Conservation (phyloP, 305 asterid genomes). For the Caryopteris hybrid region DNA sequence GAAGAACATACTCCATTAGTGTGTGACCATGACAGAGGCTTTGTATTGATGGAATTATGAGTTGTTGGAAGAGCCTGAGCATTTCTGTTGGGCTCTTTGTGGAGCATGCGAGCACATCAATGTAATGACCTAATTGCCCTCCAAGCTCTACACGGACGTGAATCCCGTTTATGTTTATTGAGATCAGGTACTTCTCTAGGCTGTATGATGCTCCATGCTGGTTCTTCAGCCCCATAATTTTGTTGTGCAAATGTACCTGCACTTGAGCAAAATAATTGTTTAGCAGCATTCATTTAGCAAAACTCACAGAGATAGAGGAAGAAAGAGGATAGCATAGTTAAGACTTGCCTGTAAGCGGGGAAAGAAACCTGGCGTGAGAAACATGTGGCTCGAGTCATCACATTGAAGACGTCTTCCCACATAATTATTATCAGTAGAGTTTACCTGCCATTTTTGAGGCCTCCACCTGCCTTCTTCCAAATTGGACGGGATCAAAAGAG, state of each 20-base stretch:
- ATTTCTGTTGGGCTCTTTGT: conserved; percentile 69
- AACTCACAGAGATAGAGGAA: background rate
- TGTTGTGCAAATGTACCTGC: conserved; percentile 82
- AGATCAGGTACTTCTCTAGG: conserved; percentile 69
- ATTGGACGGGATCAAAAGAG: conserved; percentile 51
- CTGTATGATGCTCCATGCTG: conserved; percentile 79
- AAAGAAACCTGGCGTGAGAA: conserved; percentile 73
- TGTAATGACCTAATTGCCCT: conserved; percentile 55
- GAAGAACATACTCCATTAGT: conserved; percentile 59
- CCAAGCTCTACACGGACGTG: conserved; percentile 76
- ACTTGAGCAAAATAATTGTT: conserved; percentile 1
- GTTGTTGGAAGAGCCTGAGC: conserved; percentile 71
- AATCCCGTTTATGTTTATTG: conserved; percentile 63
- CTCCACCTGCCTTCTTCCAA: conserved; percentile 73
- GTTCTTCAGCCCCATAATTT: conserved; percentile 50
- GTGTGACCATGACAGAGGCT: conserved; percentile 57
- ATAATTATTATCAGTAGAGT: conserved; percentile 39
- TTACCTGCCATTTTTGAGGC: conserved; percentile 62
- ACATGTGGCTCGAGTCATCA: conserved; percentile 69
- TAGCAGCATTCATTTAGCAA: background rate
- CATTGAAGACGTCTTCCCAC: conserved; percentile 77
- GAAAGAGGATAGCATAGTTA: background rate
- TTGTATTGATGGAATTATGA: conserved; percentile 65
- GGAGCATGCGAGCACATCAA: conserved; percentile 84
- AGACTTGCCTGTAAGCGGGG: conserved; percentile 76